Conservation (phyloP, 1,284 basidiomycete species). For the Malassezia dermatis region DNA sequence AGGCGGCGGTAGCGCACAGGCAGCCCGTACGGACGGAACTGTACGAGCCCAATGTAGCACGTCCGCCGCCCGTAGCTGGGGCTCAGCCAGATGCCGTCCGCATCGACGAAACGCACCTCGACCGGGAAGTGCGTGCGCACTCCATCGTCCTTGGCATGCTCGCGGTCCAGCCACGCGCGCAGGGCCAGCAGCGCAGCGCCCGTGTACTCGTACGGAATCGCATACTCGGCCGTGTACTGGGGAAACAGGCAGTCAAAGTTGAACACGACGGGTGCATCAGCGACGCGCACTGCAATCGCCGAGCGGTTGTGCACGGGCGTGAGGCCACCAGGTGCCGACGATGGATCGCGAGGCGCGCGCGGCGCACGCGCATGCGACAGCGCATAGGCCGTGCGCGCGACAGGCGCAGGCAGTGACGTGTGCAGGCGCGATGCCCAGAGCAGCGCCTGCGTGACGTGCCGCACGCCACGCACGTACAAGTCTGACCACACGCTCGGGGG, state of each 20-base stretch:
- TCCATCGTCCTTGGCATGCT: slow-evolving; percentile 61
- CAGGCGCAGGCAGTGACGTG: slow-evolving; percentile 7
- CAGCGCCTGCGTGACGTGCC: slow-evolving; percentile 19
- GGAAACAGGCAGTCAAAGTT: slow-evolving; percentile 48
- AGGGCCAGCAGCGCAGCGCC: slow-evolving; percentile 63
- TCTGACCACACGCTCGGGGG: neutral
- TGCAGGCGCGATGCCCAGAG: slow-evolving; percentile 22
- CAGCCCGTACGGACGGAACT: slow-evolving; percentile 83
- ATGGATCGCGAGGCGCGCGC: neutral
- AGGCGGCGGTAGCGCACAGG: slow-evolving; percentile 74
- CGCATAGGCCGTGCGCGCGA: slow-evolving; percentile 14
- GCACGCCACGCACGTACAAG: slow-evolving; percentile 14
- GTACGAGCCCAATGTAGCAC: slow-evolving; percentile 90
- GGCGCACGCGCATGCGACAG: slow-evolving; percentile 17
- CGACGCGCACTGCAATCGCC: slow-evolving; percentile 24
- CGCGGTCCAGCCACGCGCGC: slow-evolving; percentile 59
- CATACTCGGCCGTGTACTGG: slow-evolving; percentile 61
- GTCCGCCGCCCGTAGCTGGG: slow-evolving; percentile 70
- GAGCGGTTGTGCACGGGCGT: slow-evolving; percentile 7
- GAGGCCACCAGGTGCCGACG: neutral
- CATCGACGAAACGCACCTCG: slow-evolving; percentile 78
- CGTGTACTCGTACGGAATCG: slow-evolving; percentile 60
- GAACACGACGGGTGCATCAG: slow-evolving; percentile 37
- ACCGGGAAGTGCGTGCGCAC: slow-evolving; percentile 81
- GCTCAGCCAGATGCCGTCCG: slow-evolving; percentile 87